A percentile compares a stretch with the other conserved stretches of the same genome.
phyloP scores from a whole-genome alignment of 2,329 filamentous ascomycete species.

The Alternaria sp. region DNA sequence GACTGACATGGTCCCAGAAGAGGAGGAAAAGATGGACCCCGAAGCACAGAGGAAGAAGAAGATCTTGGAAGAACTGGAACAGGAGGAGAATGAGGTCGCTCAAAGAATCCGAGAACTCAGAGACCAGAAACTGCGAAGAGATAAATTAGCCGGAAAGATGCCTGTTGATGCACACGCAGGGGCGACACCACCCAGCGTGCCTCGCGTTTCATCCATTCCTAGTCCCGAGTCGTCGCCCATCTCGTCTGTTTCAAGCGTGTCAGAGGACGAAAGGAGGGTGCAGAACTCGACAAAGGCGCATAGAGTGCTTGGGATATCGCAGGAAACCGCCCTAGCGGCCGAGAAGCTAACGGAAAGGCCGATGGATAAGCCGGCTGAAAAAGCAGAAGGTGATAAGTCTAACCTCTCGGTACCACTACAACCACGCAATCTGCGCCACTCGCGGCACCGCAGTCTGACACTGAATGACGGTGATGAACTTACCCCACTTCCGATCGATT shows the following conservation, averaged over 20 bases:
- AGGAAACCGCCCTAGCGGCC: slow-evolving; percentile 24
- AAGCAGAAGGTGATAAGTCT: slow-evolving; percentile 11
- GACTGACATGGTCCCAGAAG: slow-evolving; percentile 37
- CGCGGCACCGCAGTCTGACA: slow-evolving; percentile 44
- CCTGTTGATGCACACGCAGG: slow-evolving; percentile 52
- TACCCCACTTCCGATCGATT: slow-evolving; percentile 52
- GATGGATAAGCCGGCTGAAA: slow-evolving; percentile 7
- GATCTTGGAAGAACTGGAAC: slow-evolving; percentile 45
- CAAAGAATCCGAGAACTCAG: slow-evolving; percentile 66
- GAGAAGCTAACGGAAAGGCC: slow-evolving; percentile 22
- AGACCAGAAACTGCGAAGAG: slow-evolving; percentile 64
- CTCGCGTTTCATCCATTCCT: slow-evolving; percentile 45
- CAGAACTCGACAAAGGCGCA: slow-evolving; percentile 53
- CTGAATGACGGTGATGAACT: slow-evolving; percentile 46
- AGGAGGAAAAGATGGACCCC: slow-evolving; percentile 36
- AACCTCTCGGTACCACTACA: slow-evolving; percentile 23
- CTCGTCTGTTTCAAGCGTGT: slow-evolving; percentile 45
- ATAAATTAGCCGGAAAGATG: slow-evolving; percentile 51
- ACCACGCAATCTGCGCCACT: slow-evolving; percentile 33
- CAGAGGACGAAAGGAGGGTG: slow-evolving; percentile 32
- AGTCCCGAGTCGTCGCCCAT: slow-evolving; percentile 44
- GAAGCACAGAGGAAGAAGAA: slow-evolving; percentile 38
- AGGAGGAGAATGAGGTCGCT: slow-evolving; percentile 65
- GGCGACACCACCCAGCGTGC: slow-evolving; percentile 46
- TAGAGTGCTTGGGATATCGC: slow-evolving; percentile 52